phyloP scores from a whole-genome alignment of 2,329 filamentous ascomycete species.

The Neonectria punicea region DNA sequence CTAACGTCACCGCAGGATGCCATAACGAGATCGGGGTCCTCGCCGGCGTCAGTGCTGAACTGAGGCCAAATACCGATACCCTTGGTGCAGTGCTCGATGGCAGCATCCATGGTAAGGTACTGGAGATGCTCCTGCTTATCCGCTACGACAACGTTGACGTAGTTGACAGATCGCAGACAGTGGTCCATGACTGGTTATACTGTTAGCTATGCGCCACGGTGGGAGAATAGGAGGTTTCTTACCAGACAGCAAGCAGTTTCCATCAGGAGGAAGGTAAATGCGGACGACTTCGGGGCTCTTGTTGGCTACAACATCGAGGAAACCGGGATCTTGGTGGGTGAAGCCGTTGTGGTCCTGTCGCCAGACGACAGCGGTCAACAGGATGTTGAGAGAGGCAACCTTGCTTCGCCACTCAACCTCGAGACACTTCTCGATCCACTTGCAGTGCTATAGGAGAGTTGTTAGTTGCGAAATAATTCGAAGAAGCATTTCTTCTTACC shows the following conservation, averaged over 20 bases:
- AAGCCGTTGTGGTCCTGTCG: slow-evolving; percentile 87
- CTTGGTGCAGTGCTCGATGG: slow-evolving; percentile 80
- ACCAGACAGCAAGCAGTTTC: slow-evolving; percentile 77
- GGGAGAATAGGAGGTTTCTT: slow-evolving; percentile 19
- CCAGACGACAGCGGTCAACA: slow-evolving; percentile 83
- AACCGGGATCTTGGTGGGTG: slow-evolving; percentile 83
- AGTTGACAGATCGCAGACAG: slow-evolving; percentile 78
- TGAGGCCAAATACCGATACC: slow-evolving; percentile 82
- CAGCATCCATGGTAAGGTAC: slow-evolving; percentile 78
- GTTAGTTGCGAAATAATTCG: slow-evolving; percentile 18
- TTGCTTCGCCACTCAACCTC: slow-evolving; percentile 82
- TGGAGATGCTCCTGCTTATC: slow-evolving; percentile 85
- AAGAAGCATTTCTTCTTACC: slow-evolving; percentile 44
- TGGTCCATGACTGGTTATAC: slow-evolving; percentile 71
- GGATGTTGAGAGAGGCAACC: slow-evolving; percentile 80
- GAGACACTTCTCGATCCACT: slow-evolving; percentile 85
- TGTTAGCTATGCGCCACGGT: slow-evolving; percentile 25
- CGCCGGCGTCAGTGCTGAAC: slow-evolving; percentile 75
- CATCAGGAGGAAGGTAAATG: slow-evolving; percentile 84
- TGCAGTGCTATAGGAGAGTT: slow-evolving; percentile 69
- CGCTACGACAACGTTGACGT: slow-evolving; percentile 83
- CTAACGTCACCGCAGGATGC: slow-evolving; percentile 79
- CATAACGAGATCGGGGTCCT: slow-evolving; percentile 80
- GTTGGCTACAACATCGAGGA: slow-evolving; percentile 82
- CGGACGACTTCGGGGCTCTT: slow-evolving; percentile 83